These are phyloP conservation scores for Termitomyces sp. DNA, from an alignment of 768 basidiomycete species.

Conservation along the genomic window DNA sequence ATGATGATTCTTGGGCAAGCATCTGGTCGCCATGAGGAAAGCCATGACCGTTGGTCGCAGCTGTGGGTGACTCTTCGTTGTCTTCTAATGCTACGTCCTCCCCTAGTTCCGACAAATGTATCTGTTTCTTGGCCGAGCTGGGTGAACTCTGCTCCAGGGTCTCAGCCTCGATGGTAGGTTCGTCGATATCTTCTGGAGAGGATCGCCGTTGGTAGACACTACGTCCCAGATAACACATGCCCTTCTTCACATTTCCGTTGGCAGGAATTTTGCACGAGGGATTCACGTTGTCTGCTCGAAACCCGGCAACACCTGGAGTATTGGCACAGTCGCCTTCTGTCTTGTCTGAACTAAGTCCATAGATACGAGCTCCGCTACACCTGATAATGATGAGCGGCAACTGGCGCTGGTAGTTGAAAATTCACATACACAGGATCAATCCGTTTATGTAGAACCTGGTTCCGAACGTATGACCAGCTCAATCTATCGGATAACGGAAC, in stretches of 20 bases:
- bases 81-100: not conserved
- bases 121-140: not conserved
- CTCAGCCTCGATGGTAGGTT: not conserved
- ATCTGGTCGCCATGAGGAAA: no score
- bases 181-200: not conserved
- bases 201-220: not conserved
- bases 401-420: not conserved
- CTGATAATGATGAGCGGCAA: not conserved
- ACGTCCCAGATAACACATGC: not conserved
- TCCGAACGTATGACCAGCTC: not conserved
- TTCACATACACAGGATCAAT: conserved; percentile 2
- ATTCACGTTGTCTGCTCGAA: not conserved
- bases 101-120: not conserved
- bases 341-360: not conserved
- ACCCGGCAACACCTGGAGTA: not conserved
- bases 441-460: not conserved
- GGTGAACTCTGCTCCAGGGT: not conserved
- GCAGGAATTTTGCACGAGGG: not conserved
- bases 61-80: not conserved
- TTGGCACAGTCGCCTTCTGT: not conserved
- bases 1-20: not conserved
- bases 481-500: conserved; percentile 4
- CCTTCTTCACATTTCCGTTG: not conserved
- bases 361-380: not conserved
- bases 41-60: no score